Evolutionary conservation across 805 yeast genomes (phyloP).

Genomic region (Suhomyces faveliae): DNA sequence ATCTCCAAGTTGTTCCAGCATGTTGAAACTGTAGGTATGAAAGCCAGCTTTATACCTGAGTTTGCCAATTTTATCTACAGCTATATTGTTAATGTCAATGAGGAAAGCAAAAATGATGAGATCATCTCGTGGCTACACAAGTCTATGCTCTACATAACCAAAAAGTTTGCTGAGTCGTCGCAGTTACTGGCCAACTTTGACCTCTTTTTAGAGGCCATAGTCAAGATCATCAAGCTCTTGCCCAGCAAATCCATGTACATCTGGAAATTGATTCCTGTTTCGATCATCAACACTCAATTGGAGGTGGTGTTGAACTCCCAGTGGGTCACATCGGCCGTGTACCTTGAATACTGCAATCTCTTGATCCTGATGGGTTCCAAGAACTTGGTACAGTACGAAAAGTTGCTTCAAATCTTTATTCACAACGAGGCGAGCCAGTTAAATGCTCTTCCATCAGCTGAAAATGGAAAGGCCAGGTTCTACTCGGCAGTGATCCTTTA

Average conservation of each 20-base stretch:
- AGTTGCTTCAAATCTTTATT: constrained; percentile 61
- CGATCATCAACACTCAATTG: constrained; percentile 59
- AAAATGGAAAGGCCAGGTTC: constrained; percentile 30
- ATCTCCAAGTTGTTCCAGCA: constrained; percentile 14
- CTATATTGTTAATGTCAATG: constrained; percentile 22
- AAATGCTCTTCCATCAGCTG: constrained; percentile 18
- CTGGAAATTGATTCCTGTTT: constrained; percentile 42
- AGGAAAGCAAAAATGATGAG: constrained; percentile 15
- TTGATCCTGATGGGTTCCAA: constrained; percentile 37
- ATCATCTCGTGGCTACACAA: constrained; percentile 55
- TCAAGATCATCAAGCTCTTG: constrained; percentile 14
- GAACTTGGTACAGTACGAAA: constrained; percentile 42
- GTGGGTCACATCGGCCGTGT: constrained; percentile 44
- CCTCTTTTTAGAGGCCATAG: constrained; percentile 24
- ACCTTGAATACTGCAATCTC: constrained; percentile 47
- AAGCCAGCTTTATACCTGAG: constrained; percentile 24
- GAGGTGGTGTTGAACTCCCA: constrained; percentile 53
- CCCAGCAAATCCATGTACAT: constrained; percentile 11
- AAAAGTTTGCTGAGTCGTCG: constrained; percentile 54
- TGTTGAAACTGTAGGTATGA: constrained; percentile 24
- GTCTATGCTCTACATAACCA: constrained; percentile 59
- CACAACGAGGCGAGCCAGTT: constrained; percentile 48
- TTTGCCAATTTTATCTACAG: constrained; percentile 29
- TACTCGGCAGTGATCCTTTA: constrained; percentile 48
- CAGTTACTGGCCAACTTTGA: constrained; percentile 28